phyloP scores from a whole-genome alignment of 768 basidiomycete genomes.

The Hygrophorus russula region DNA sequence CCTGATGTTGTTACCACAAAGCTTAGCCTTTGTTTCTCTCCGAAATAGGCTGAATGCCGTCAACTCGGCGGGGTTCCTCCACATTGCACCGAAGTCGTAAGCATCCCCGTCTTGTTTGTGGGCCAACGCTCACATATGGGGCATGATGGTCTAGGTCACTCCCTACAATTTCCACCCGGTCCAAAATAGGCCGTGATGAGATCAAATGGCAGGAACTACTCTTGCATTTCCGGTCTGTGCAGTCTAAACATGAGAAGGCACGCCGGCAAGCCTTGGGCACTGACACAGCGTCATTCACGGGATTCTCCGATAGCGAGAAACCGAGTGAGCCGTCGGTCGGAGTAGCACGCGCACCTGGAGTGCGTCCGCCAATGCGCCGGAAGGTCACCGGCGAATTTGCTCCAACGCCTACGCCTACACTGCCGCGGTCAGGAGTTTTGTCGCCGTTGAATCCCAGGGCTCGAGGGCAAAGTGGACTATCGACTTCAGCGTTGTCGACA shows the following conservation, averaged over 20 bases:
- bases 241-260: slow-evolving; percentile 86
- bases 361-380: slow-evolving; percentile 43
- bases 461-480: slow-evolving; percentile 34
- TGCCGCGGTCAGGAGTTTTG: slow-evolving; percentile 36
- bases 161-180: slow-evolving; percentile 41
- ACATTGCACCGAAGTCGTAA: slow-evolving; percentile 81
- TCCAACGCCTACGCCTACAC: slow-evolving; percentile 16
- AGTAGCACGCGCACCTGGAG: slow-evolving; percentile 11
- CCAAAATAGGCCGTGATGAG: slow-evolving; percentile 74
- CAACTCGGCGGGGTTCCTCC: slow-evolving; percentile 88
- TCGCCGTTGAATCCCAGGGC: slow-evolving; percentile 71
- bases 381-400: slow-evolving; percentile 43
- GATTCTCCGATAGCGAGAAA: slow-evolving; percentile 35
- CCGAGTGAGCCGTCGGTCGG: slow-evolving; percentile 18
- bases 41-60: slow-evolving; percentile 92
- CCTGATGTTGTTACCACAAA: slow-evolving; percentile 94
- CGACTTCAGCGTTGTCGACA: not conserved
- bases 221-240: slow-evolving; percentile 82
- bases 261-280: slow-evolving; percentile 66
- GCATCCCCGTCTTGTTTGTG: slow-evolving; percentile 13
- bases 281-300: slow-evolving; percentile 43
- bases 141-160: slow-evolving; percentile 13
- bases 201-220: slow-evolving; percentile 98
- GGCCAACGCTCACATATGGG: not conserved
- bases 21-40: slow-evolving; percentile 89